These are phyloP conservation scores for Xylogone sp. DNA, from an alignment of 2,329 filamentous ascomycete genomes.

Conservation along the genomic window DNA sequence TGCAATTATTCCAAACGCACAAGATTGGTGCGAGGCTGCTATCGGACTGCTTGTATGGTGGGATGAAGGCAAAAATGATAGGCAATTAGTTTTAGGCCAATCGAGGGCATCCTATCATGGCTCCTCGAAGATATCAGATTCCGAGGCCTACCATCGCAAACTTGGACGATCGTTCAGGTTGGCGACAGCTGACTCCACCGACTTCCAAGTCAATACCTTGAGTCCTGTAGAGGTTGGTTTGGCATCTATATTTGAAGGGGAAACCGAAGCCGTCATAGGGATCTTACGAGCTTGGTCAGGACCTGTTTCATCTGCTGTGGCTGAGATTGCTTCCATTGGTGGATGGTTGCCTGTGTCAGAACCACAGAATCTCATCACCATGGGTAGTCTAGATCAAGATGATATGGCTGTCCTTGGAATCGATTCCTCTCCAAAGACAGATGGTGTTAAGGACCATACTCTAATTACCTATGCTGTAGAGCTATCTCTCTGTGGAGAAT, in stretches of 20 bases:
- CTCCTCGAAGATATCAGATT: slow-evolving; percentile 38
- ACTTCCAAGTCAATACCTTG: slow-evolving; percentile 73
- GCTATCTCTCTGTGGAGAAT: slow-evolving; percentile 49
- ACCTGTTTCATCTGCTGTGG: slow-evolving; percentile 70
- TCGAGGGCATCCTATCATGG: slow-evolving; percentile 19
- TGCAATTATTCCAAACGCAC: slow-evolving; percentile 71
- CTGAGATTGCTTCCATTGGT: slow-evolving; percentile 78
- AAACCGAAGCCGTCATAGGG: slow-evolving; percentile 70
- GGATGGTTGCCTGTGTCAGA: slow-evolving; percentile 71
- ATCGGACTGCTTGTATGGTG: slow-evolving; percentile 86
- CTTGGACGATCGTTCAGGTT: slow-evolving; percentile 66
- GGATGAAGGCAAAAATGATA: slow-evolving; percentile 69
- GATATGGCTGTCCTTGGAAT: slow-evolving; percentile 80
- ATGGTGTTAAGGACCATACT: slow-evolving; percentile 74
- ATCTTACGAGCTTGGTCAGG: slow-evolving; percentile 79
- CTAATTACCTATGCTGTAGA: slow-evolving; percentile 72
- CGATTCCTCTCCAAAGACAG: slow-evolving; percentile 49
- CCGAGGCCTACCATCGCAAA: slow-evolving; percentile 69
- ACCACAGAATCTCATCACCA: slow-evolving; percentile 47
- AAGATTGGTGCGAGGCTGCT: slow-evolving; percentile 91
- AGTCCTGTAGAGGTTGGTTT: slow-evolving; percentile 77
- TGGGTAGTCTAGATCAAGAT: slow-evolving; percentile 69
- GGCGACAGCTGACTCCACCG: slow-evolving; percentile 60
- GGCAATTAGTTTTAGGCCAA: slow-evolving; percentile 19
- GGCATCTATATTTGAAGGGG: slow-evolving; percentile 78